Evolutionary conservation across 164 flowering plant genomes (phyloP).

Genomic region (Tetracentron sinense): DNA sequence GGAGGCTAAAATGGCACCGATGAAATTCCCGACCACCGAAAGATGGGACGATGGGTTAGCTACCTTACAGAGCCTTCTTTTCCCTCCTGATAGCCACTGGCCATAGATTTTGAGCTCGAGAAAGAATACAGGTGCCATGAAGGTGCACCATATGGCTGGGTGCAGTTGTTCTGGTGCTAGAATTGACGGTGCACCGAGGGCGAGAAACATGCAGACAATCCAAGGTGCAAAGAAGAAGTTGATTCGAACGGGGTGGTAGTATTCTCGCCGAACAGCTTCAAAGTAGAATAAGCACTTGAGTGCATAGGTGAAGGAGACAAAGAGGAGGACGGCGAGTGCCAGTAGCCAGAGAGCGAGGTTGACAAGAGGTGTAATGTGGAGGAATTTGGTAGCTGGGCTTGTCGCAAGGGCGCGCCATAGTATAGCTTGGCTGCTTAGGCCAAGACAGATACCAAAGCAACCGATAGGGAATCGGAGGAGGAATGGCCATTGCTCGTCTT

Average conservation of each 20-base stretch:
- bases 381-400: conserved; percentile 77
- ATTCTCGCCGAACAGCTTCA: conserved; percentile 90
- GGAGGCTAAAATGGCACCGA: conserved; percentile 83
- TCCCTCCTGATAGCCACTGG: conserved; percentile 96
- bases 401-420: conserved; percentile 69
- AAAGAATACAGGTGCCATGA: conserved; percentile 69
- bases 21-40: conserved; percentile 92
- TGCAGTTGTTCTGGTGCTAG: conserved; percentile 37
- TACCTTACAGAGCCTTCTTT: conserved; percentile 76
- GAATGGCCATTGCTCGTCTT: conserved; percentile 88
- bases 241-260: conserved; percentile 80
- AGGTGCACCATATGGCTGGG: conserved; percentile 70
- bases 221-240: conserved; percentile 99
- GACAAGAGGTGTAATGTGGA: conserved; percentile 58
- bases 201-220: conserved; percentile 90
- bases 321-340: conserved; percentile 49
- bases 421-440: conserved; percentile 94
- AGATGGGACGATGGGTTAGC: conserved; percentile 92
- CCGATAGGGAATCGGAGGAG: conserved; percentile 92
- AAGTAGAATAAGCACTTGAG: conserved; percentile 82
- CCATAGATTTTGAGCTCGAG: conserved; percentile 95
- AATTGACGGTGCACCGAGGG: conserved; percentile 61
- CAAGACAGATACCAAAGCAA: conserved; percentile 89
- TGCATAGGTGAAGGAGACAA: conserved; percentile 52
- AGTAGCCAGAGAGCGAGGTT: conserved; percentile 74